phyloP scores from a whole-genome alignment of 257 asterid species.

The Rauvolfia tetraphylla region DNA sequence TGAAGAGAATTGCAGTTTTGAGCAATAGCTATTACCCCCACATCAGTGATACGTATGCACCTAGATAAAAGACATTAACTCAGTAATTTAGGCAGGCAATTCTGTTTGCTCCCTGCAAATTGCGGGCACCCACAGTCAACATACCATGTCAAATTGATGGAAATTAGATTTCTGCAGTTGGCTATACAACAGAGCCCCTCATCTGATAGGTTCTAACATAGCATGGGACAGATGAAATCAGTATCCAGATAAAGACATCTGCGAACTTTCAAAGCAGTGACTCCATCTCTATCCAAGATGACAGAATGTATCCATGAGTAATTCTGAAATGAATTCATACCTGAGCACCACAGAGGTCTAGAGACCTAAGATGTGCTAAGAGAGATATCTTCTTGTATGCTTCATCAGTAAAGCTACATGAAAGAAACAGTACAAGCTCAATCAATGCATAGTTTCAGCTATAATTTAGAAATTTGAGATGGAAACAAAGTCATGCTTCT shows the following conservation, averaged over 20 bases:
- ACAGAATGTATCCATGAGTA: constrained; percentile 1
- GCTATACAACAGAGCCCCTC: constrained; percentile 82
- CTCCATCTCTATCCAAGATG: background rate
- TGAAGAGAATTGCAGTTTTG: constrained; percentile 76
- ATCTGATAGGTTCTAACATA: constrained; percentile 71
- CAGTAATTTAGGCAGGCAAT: constrained; percentile 4
- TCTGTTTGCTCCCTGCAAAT: too few species aligned
- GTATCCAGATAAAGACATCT: background rate
- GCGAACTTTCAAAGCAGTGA: background rate
- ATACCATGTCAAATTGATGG: constrained; percentile 84
- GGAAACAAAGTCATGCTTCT: background rate
- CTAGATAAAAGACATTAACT: constrained; percentile 35
- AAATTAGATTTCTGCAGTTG: constrained; percentile 58
- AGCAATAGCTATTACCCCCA: constrained; percentile 73
- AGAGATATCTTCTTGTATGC: constrained; percentile 69
- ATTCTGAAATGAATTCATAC: constrained; percentile 32
- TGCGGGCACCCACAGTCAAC: constrained; percentile 16
- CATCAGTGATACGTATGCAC: constrained; percentile 76
- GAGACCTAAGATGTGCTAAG: constrained; percentile 52
- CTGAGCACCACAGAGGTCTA: constrained; percentile 99
- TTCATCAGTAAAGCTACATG: constrained; percentile 71
- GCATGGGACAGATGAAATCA: constrained; percentile 22
- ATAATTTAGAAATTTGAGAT: constrained; percentile 6
- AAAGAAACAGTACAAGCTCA: constrained; percentile 16
- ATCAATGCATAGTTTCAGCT: constrained; percentile 11